Base-by-base conservation (phyloP, 2,329 filamentous ascomycete species). In the Aspergillus fijiensis region DNA sequence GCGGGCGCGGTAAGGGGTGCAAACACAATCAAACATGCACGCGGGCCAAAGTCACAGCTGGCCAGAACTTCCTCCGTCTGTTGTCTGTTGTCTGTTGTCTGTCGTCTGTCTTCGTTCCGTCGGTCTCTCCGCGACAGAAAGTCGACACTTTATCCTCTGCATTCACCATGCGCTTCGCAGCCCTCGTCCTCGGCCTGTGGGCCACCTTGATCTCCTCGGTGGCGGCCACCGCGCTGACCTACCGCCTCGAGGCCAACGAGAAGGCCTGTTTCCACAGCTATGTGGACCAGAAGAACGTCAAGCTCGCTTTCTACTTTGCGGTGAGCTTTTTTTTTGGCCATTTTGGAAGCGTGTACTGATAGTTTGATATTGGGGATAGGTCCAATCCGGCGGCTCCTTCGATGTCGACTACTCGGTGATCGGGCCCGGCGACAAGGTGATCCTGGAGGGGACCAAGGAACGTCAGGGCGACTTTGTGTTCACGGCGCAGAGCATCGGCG, bases 221-320 rank as follows among this genome's bases (percentile, higher is more conserved):
- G 56, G 87, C 90, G 57, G 92, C 92, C 42, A 99, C 95, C 4
- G 93, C 95, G 47, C 84, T 99, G 73, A 99, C 95, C 51, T 99
- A 97, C 83, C 91, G 93, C 79, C 84, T 99, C 51, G 80, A 84
- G 55, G 90, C 95, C 54, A 91, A 96, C 81, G 95, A 98, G 83
- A 92, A 91, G 79, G 92, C 95, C 62, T 99, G 95, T 82, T 99
- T 99, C 86, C 97, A 90, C 77, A 86, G 91, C 59, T 82, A 87
- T 67, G 89, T 94, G 58, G 87, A 92, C 65, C 86, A 90, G 74
- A 84, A 86, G 75, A 89, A 89, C 69, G 87, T 90, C 71, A 99
- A 99, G 85, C 84, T 99, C 68, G 93, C 95, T 53, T 99, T 99
- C 75, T 99, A 99, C 82, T 99, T 99, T 80, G 96, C 95, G 62